A percentile compares a stretch with the other conserved stretches of the same genome.
These are phyloP conservation scores for Plantago coronopus DNA, from an alignment of 305 asterid genomes.

Conservation along the genomic window DNA sequence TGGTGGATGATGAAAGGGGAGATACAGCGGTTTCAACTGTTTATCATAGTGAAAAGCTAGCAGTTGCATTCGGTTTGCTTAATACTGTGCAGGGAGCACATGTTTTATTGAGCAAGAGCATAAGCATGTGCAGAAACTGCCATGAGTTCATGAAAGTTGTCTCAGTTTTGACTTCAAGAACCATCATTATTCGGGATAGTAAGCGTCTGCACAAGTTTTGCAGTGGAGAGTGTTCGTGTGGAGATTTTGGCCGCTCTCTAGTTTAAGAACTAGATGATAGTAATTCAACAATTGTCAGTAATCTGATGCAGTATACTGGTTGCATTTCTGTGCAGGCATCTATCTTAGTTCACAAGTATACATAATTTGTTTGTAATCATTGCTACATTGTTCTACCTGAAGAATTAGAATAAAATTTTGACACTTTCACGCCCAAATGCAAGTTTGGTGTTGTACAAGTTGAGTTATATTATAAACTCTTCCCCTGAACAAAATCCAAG, in stretches of 20 bases:
- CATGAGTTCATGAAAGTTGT: slow-evolving; percentile 60
- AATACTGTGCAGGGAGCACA: slow-evolving; percentile 40
- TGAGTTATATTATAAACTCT: too few relatives aligned
- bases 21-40: slow-evolving; percentile 23
- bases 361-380: neutral
- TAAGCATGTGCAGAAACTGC: slow-evolving; percentile 76
- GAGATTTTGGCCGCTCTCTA: slow-evolving; percentile 59
- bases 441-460: too few relatives aligned
- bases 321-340: neutral
- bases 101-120: slow-evolving; percentile 60
- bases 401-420: neutral
- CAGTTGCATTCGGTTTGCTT: slow-evolving; percentile 56
- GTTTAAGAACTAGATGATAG: slow-evolving; percentile 26
- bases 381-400: neutral
- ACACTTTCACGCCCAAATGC: neutral
- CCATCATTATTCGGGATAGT: slow-evolving; percentile 48
- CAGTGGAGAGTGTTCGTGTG: slow-evolving; percentile 73
- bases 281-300: neutral
- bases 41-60: slow-evolving; percentile 65
- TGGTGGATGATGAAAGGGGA: slow-evolving; percentile 23
- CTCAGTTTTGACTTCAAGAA: slow-evolving; percentile 38
- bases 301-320: neutral
- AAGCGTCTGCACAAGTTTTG: slow-evolving; percentile 55
- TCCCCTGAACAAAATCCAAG: too few relatives aligned
- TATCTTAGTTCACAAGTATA: neutral